Base-by-base conservation (phyloP, 257 asterid species). In the Fraxinus pennsylvanica region DNA sequence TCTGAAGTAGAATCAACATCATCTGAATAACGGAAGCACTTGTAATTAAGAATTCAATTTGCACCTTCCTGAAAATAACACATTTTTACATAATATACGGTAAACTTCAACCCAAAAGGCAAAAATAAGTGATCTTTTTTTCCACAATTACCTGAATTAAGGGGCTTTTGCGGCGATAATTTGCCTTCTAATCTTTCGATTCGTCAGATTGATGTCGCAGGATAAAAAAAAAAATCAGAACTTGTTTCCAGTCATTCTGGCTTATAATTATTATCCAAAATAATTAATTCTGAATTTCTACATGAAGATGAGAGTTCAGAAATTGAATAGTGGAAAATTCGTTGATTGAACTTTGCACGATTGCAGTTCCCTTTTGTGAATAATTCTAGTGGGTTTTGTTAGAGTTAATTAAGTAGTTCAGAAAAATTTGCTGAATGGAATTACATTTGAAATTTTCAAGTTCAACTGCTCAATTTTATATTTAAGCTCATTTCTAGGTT, bases 111-210 rank as follows among this genome's bases (percentile, higher is more conserved):
- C 0, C 30, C 30, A 29, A 29, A 29, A 29, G 2, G 30, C 30
- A 29, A 29, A 29, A 29, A 1, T 29, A 29, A 29, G 30, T 29
- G 30, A 29, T 29, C 30, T 29, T 29, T 29, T 29, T 29, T 29
- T 29, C 30, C 30, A 21, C 14, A 22, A 66, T 66, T 79, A 92
- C 98, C 99, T 83, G 96, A 90, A 85, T 88, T 83, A 21, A 85
- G 76, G 47, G 85, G 81, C 69, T 84, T 85, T 0, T 79, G 86
- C n/a, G 88, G 75, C 68, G 85, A 79, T 41, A 93, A 79, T 84
- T 91, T 91, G 47, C 97, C 99, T 84, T 95, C 98, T 86, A 95
- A 84, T 77, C 92, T 85, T 89, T 95, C 99, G 82, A 93, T 90
- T 78, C 92, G 88, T 88, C 90, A 93, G 67, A 93, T 29, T 29